Conservation (phyloP, 352 stramenopile species). For the Globisporangium abappressorium region DNA sequence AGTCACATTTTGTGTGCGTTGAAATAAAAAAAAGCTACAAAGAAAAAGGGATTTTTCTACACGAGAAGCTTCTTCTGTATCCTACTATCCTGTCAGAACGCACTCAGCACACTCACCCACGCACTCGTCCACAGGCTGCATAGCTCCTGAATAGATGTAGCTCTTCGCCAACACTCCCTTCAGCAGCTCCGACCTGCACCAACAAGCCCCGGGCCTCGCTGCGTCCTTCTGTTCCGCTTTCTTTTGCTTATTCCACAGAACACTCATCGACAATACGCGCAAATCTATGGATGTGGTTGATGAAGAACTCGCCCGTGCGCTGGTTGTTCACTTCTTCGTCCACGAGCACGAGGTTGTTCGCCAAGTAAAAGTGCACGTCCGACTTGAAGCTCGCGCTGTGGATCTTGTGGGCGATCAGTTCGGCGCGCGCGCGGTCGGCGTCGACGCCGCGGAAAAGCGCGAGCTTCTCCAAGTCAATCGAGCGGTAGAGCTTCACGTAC, state of each 20-base stretch:
- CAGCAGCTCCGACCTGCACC: not conserved
- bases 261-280: conserved; percentile 85
- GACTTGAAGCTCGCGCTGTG: conserved; percentile 57
- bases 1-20: conserved; percentile 15
- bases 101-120: not conserved
- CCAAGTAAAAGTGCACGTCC: conserved; percentile 84
- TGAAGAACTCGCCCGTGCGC: conserved; percentile 87
- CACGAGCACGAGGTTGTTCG: conserved; percentile 74
- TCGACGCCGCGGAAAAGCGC: conserved; percentile 87
- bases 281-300: conserved; percentile 88
- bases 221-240: conserved; percentile 1
- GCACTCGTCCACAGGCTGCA: not conserved
- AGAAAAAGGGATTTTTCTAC: conserved; percentile 9
- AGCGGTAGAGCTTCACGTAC: conserved; percentile 97
- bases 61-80: conserved; percentile 15
- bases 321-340: conserved; percentile 84
- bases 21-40: conserved; percentile 16
- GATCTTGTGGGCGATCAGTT: conserved; percentile 83
- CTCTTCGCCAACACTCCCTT: conserved; percentile 1
- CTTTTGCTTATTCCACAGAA: conserved; percentile 36
- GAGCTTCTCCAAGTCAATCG: conserved; percentile 94
- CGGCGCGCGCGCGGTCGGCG: conserved; percentile 56
- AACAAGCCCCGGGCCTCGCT: not conserved
- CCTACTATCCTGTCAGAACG: conserved; percentile 17
- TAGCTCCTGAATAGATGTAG: not conserved